Evolutionary conservation across 2,329 filamentous ascomycete genomes (phyloP).

Genomic region (Penicillium sp.): DNA sequence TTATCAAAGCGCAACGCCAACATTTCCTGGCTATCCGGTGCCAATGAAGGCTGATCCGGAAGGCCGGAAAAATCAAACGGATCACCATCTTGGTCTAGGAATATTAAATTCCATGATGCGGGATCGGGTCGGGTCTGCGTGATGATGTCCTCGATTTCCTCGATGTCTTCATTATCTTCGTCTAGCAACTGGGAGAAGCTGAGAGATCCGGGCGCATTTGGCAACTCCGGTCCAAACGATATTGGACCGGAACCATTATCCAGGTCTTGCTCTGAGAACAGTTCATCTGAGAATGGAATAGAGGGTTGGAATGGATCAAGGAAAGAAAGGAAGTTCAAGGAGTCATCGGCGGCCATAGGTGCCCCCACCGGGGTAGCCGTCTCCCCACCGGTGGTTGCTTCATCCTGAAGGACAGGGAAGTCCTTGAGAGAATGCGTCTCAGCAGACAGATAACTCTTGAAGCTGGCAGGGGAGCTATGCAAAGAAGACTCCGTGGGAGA

Average conservation of each 20-base stretch:
- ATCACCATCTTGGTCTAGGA: conserved; percentile 38
- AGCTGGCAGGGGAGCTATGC: conserved; percentile 17
- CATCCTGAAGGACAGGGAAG: not conserved
- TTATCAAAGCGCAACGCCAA: conserved; percentile 60
- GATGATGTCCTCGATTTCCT: conserved; percentile 58
- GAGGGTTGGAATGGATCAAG: conserved; percentile 15
- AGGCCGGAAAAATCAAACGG: conserved; percentile 36
- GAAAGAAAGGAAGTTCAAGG: conserved; percentile 18
- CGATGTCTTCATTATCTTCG: conserved; percentile 47
- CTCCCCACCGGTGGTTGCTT: conserved; percentile 6
- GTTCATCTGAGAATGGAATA: conserved; percentile 11
- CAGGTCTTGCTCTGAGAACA: conserved; percentile 10
- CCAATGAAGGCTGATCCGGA: conserved; percentile 47
- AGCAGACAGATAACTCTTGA: conserved; percentile 15
- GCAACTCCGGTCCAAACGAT: conserved; percentile 4
- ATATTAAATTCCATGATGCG: conserved; percentile 36
- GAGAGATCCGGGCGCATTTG: conserved; percentile 13
- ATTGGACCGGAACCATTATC: not conserved
- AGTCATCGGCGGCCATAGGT: conserved; percentile 13
- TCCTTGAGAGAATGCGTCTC: conserved; percentile 15
- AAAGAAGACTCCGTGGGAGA: conserved; percentile 14
- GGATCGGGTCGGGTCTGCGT: conserved; percentile 34
- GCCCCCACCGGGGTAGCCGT: conserved; percentile 8
- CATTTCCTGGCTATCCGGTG: conserved; percentile 55
- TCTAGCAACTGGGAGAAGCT: conserved; percentile 35